Conservation (phyloP, 257 asterid genomes). For the Leonotis leonurus region DNA sequence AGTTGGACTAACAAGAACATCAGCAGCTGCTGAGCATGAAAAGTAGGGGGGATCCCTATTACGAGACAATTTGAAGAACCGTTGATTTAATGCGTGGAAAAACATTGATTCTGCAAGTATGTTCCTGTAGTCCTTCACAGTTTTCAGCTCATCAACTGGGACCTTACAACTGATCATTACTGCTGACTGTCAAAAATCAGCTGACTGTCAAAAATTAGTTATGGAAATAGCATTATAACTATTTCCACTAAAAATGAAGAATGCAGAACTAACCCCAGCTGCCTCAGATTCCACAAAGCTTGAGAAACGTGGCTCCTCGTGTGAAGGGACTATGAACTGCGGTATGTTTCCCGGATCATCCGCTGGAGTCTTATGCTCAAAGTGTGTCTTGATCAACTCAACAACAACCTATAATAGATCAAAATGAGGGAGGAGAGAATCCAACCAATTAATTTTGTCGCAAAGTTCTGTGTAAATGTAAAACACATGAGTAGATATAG, state of each 20-base stretch:
- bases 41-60: conserved; percentile 81
- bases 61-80: conserved; percentile 90
- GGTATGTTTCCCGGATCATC: conserved; percentile 57
- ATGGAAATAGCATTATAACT: conserved; percentile 13
- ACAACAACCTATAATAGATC: conserved; percentile 59
- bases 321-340: conserved; percentile 66
- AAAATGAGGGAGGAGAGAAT: no score
- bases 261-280: conserved; percentile 67
- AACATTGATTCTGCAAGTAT: conserved; percentile 94
- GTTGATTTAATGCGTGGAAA: conserved; percentile 87
- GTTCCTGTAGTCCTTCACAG: conserved; percentile 76
- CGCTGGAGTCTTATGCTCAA: conserved; percentile 52
- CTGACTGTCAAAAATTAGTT: no score
- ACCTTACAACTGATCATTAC: conserved; percentile 96
- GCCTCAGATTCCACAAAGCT: conserved; percentile 90
- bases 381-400: conserved; percentile 77
- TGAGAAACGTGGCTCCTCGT: conserved; percentile 77
- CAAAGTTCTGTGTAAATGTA: background rate
- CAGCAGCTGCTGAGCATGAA: conserved; percentile 93
- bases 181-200: conserved; percentile 66
- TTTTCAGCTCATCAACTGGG: conserved; percentile 60
- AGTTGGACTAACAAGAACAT: conserved; percentile 70
- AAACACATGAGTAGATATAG: conserved; percentile 1
- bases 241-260: conserved; percentile 1
- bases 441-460: conserved; percentile 14